phyloP scores from a whole-genome alignment of 2,329 filamentous ascomycete genomes.

The Neonectria magnoliae region DNA sequence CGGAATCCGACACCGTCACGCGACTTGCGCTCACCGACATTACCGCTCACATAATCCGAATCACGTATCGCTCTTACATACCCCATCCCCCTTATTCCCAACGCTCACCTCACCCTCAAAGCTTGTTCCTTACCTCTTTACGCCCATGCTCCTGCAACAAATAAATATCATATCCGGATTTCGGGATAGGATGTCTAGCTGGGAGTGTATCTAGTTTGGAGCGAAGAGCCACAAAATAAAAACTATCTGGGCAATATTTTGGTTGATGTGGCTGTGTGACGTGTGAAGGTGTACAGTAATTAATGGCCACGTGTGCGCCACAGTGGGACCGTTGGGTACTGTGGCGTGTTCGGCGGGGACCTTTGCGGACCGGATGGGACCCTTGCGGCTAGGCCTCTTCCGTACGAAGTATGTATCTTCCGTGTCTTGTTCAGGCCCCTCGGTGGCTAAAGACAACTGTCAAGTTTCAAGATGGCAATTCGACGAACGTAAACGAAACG shows the following conservation, averaged over 20 bases:
- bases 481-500: constrained; percentile 21
- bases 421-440: constrained; percentile 1
- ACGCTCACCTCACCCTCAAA: constrained; percentile 32
- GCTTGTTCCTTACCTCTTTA: constrained; percentile 30
- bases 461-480: constrained; percentile 43
- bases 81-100: constrained; percentile 36
- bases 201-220: constrained; percentile 39
- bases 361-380: neutral
- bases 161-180: constrained; percentile 28
- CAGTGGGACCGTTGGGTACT: neutral
- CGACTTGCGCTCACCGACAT: constrained; percentile 36
- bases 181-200: constrained; percentile 34
- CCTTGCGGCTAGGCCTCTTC: neutral
- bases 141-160: constrained; percentile 26
- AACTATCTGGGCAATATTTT: constrained; percentile 27
- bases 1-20: constrained; percentile 33
- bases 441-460: constrained; percentile 42
- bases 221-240: constrained; percentile 37
- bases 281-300: no score
- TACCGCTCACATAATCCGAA: constrained; percentile 42
- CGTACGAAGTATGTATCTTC: neutral
- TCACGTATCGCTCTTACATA: constrained; percentile 43
- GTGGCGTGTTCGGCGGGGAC: constrained; percentile 21
- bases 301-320: neutral
- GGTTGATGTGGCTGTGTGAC: neutral